Base-by-base conservation (phyloP, 2,329 filamentous ascomycete species). In the Mollisia scopiformis region DNA sequence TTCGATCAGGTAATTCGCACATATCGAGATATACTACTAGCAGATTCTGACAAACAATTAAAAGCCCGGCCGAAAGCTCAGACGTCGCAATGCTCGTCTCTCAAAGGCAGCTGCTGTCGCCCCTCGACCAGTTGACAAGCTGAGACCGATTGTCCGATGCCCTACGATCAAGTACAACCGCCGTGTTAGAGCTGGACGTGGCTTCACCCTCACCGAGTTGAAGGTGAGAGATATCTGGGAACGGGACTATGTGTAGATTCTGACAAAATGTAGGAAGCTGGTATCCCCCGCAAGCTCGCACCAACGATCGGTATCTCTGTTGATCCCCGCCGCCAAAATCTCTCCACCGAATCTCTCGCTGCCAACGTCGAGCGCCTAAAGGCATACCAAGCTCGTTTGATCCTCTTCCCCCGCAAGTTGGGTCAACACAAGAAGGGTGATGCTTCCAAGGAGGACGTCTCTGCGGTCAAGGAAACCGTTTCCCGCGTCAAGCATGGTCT, bases 81-180 rank as follows among this genome's bases (percentile, higher is more conserved):
- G 90, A 80, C 91, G 95, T 82, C 90, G 95, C 76, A 87, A 91
- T 81, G 91, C 93, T 73, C 94, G 95, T 82, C 88, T 92, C 79
- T 88, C 90, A 75, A 99, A 98, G 91, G 94, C 94, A 77, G 93
- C 93, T 75, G 90, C 92, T 76, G 85, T 98, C 77, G 95, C 95
- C 78, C 95, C 95, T 78, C 93, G 95, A 76, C 95, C 95, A 73
- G 91, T 97, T 81, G 95, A 99, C 88, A 93, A 92, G 83, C 88
- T 99, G 78, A 89, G 93, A 79, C 95, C 95, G 72, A 84, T 98
- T 81, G 94, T 99, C 74, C 91, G 93, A 85, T 98, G 94, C 90
- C 94, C 95, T 78, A 94, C 92, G 75, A 82, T 97, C 86, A 97
- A 96, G 88, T 96, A 99, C 88, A 99, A 99, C 92, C 93, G 95